Conservation (phyloP, 1,284 basidiomycete species). For the Puccinia polysora region DNA sequence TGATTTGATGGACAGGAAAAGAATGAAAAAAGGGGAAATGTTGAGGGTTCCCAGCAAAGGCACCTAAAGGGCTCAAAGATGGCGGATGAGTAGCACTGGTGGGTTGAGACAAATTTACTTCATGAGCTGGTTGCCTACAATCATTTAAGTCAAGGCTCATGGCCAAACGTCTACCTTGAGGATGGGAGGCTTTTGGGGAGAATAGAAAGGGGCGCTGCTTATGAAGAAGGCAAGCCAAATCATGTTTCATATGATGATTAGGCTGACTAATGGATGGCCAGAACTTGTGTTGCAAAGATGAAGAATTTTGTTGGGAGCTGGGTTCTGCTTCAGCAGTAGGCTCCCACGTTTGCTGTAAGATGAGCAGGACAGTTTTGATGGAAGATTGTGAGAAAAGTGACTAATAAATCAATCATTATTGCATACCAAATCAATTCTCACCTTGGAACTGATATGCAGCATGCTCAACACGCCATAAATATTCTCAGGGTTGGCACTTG, state of each 20-base stretch:
- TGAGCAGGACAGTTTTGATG: not conserved
- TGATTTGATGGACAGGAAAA: not conserved
- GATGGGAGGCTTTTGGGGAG: not conserved
- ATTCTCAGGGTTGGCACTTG: constrained; percentile 41
- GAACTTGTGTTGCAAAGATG: not conserved
- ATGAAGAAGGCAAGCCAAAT: constrained; percentile 2
- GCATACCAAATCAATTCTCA: not conserved
- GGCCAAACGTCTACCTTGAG: not conserved
- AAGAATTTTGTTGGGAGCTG: not conserved
- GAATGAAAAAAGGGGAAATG: too few relatives aligned
- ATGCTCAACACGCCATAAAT: constrained; percentile 41
- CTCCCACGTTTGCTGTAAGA: constrained; percentile 10
- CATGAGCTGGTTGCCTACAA: constrained; percentile 6
- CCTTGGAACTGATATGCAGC: constrained; percentile 43
- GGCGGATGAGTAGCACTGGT: not conserved
- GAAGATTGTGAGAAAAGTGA: not conserved
- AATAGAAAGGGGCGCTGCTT: not conserved
- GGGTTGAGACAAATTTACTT: not conserved
- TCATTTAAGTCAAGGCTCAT: constrained; percentile 8
- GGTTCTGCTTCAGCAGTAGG: not conserved
- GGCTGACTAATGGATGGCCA: constrained; percentile 6
- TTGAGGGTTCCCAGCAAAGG: constrained; percentile 11
- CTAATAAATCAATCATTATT: not conserved
- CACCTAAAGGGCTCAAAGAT: constrained; percentile 5
- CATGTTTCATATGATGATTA: not conserved